Base-by-base conservation (phyloP, 345 rosid genomes). In the Viola odorata region DNA sequence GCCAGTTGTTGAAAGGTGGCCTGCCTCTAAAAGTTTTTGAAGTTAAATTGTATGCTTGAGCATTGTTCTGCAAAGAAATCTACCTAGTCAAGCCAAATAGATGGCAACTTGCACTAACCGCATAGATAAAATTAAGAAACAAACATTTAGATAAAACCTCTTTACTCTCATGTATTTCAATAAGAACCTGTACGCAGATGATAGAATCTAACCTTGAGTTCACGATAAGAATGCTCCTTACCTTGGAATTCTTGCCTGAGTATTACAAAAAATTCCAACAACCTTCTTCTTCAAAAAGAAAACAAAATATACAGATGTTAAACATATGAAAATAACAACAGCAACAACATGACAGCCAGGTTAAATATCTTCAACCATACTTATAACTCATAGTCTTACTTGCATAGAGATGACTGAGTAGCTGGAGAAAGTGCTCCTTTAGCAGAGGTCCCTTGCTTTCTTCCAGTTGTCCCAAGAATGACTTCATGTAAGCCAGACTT, bases 391-490 rank as follows among this genome's bases (percentile, higher is more conserved):
- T 66, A 42, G 38, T 17, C 88, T 76, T 82, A 89, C 98, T 92
- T 92, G 96, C 97, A 87, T 67, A 92, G 64, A 63, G 73, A 84
- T 73, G 97, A 85, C 65, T 80, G 80, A 1, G 96, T 86, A 51
- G 97, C 82, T 63, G 85, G 95, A 66, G 78, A 83, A 62, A 81
- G 69, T 41, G 96, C 89, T 63, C 91, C 89, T 83, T 82, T 92
- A 48, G 90, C 78, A 58, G 97, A 89, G 48, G 97, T 83, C 37
- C 99, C 99, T 73, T 90, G 99, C 78, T 90, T 90, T 75, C 96
- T 84, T 49, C 99, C 97, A 0, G 86, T 86, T 53, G 97, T 94
- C 68, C 97, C 97, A 58, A 90, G 96, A 73, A 87, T 61, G 32
- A 87, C 99, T 78, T 92, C 97, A 73, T 84, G 95, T 77, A 90